phyloP scores from a whole-genome alignment of 129 eudicot genomes.

The Flaveria bidentis region DNA sequence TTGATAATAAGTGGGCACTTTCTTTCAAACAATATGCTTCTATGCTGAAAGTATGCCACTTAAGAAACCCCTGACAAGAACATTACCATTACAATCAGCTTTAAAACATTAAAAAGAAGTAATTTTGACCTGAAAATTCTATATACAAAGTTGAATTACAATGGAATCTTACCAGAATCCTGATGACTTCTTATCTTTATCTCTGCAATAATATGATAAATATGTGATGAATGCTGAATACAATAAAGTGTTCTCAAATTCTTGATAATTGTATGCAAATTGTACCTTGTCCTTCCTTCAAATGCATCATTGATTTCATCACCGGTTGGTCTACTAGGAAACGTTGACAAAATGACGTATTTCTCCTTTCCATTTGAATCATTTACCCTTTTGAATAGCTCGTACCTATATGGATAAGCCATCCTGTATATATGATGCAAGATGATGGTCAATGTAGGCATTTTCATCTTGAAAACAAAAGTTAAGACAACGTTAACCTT shows the following conservation, averaged over 20 bases:
- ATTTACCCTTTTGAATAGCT: conserved; percentile 82
- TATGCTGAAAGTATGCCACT: conserved; percentile 48
- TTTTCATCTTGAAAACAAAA: background rate
- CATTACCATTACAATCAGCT: conserved; percentile 21
- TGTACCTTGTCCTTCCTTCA: conserved; percentile 80
- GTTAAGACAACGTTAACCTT: background rate
- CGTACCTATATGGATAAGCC: conserved; percentile 80
- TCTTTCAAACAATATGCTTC: conserved; percentile 14
- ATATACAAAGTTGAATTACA: background rate
- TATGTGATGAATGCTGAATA: conserved; percentile 20
- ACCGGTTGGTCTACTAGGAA: conserved; percentile 62
- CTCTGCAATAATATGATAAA: conserved; percentile 45
- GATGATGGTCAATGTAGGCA: background rate
- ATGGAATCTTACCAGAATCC: conserved; percentile 75
- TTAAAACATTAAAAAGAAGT: background rate
- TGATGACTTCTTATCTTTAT: conserved; percentile 51
- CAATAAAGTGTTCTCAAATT: background rate
- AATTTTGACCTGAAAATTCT: conserved; percentile 5
- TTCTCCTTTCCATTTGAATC: conserved; percentile 73
- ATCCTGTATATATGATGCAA: conserved; percentile 48
- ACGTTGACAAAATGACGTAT: conserved; percentile 68
- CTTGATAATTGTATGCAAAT: background rate
- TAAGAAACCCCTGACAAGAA: conserved; percentile 61
- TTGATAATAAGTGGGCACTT: background rate
- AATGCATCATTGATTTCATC: conserved; percentile 88